Base-by-base conservation (phyloP, 2,329 filamentous ascomycete species). In the Chaetomium globosum region DNA sequence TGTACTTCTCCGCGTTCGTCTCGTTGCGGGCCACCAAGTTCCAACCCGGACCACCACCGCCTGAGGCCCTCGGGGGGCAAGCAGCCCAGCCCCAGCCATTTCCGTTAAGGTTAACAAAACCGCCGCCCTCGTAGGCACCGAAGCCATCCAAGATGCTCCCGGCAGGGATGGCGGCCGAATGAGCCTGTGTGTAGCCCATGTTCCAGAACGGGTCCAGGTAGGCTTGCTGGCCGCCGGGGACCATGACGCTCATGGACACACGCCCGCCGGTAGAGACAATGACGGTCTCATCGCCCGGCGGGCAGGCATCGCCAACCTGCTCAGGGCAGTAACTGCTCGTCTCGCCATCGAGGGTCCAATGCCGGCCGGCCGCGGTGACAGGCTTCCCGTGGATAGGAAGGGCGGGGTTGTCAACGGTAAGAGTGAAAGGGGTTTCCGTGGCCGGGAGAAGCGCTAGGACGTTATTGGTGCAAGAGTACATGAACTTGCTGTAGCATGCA, bases 401-500 rank as follows among this genome's bases (percentile, higher is more conserved):
- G 16, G 63, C 53, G 16, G 75, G 75, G 69, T 77, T 77, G 43
- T 71, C 71, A 26, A 70, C 75, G 51, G 70, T 72, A 9, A 77
- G 72, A 13, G 72, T 69, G 61, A 74, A 75, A 13, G 71, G 67
- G 1, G 69, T 68, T 13, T 69, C 59, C 4, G 72, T 64, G 10
- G 66, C 39, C 1, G 71, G 69, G 12, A 73, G 73, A 51, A 71
- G 69, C 1, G 64, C 28, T 12, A 76, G 64, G 43, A 66, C 68
- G 52, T 70, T 71, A 66, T 70, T 69, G 63, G 63, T 67, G 70
- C 74, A 76, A 3, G 70, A 69, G 71, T 76, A 76, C 72, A 75
- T 73, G 71, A 73, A 76, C 59, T 68, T 72, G 72, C 71, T 74
- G 73, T 75, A 77, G 73, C 76, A 77, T 54, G 75, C 74, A 52